Base-by-base conservation (phyloP, 176 grass and related monocot genomes). In the Poa pratensis region DNA sequence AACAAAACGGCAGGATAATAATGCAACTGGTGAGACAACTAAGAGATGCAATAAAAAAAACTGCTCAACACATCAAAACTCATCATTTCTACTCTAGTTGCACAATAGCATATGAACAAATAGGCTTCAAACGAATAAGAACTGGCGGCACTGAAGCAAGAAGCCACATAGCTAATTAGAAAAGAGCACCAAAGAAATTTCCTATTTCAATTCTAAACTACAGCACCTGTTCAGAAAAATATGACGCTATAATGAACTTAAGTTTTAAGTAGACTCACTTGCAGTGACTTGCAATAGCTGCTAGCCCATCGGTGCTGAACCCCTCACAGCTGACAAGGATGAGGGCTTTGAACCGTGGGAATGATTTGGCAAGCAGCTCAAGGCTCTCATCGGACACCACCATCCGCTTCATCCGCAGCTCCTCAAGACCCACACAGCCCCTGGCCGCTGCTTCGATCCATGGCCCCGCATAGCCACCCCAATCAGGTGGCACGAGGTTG, bases 371-470 rank as follows among this genome's bases (percentile, higher is more conserved):
- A 0, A 97, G 72, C 75, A 92, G 74, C 68, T 92, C 92, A 7
- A 97, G 86, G 78, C 82, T 82, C 84, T 92, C 88, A 45, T 97
- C 95, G 0, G 84, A 83, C 60, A 97, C 86, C 19, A 97, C 84
- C 95, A 97, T 97, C 45, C 95, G 78, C 86, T 97, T 97, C 86
- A 97, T 87, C 51, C 90, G 77, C 27, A 97, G 79, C 81, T 97
- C 92, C 86, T 97, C 95, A 7, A 97, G 79, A 22, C 54, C 63
- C 5, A 70, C 63, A 2, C 88, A 92, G 20, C 78, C n/a, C 52
- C 88, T 77, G 1, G 82, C 84, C 0, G 76, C 75, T 0, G 83
- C 90, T 34, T 94, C 88, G 6, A 97, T 94, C 95, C 95, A 97
- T 6, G 95, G 86, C 8, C 46, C 66, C 0, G 86, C 88, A 0